These are phyloP conservation scores for Amylostereum areolatum DNA, from an alignment of 1,284 basidiomycete genomes.

Conservation along the genomic window DNA sequence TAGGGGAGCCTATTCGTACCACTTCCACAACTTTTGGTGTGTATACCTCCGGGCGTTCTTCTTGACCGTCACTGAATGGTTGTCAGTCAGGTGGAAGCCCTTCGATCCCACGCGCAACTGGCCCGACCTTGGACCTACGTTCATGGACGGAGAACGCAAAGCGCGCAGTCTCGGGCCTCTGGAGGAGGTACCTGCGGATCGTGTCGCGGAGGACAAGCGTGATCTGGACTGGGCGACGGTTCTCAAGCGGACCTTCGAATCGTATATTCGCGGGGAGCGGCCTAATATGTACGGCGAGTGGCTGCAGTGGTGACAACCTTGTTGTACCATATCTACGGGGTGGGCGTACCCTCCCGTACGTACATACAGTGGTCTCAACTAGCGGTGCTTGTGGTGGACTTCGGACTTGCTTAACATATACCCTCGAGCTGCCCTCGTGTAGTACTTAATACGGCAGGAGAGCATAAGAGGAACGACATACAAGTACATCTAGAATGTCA, in stretches of 20 bases:
- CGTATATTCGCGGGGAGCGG: constrained; percentile 78
- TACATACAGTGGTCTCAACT: no score
- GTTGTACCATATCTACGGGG: no score
- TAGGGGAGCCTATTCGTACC: constrained; percentile 65
- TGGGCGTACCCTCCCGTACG: no score
- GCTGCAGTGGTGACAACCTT: constrained; percentile 47
- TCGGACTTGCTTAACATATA: not conserved
- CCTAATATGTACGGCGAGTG: constrained; percentile 94
- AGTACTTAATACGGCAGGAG: not conserved
- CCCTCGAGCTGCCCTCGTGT: not conserved
- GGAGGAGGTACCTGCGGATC: constrained; percentile 32
- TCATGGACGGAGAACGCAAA: constrained; percentile 65
- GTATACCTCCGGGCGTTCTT: constrained; percentile 5
- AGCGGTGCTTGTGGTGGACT: not conserved
- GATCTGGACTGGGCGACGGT: constrained; percentile 90
- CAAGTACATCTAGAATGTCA: constrained; percentile 1
- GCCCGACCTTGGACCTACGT: constrained; percentile 83
- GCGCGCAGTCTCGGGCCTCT: constrained; percentile 34
- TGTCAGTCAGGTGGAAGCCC: constrained; percentile 75
- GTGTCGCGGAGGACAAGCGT: constrained; percentile 46
- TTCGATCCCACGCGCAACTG: constrained; percentile 86
- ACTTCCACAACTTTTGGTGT: constrained; percentile 50
- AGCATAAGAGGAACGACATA: not conserved
- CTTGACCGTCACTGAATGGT: no score
- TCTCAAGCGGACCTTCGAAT: constrained; percentile 88